A percentile compares a stretch with the other conserved stretches of the same genome.
Conservation (phyloP, 306 rosid genomes). For the Benincasa hispida region DNA sequence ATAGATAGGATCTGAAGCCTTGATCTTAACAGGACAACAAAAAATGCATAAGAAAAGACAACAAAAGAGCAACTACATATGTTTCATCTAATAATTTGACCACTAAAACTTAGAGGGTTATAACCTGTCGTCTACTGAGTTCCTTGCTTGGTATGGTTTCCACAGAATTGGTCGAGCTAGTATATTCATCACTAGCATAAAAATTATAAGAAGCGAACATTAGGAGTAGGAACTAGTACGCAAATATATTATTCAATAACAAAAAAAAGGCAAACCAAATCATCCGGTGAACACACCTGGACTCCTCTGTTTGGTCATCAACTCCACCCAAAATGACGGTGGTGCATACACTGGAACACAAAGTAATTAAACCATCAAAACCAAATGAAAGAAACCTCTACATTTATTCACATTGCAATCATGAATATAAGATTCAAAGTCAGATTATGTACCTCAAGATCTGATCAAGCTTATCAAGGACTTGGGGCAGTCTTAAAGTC, state of each 20-base stretch:
- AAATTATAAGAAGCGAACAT: neutral
- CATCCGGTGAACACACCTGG: slow-evolving; percentile 46
- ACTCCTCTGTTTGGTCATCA: slow-evolving; percentile 61
- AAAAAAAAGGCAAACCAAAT: neutral
- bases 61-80: slow-evolving; percentile 2
- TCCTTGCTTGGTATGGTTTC: slow-evolving; percentile 56
- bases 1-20: slow-evolving; percentile 73
- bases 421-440: slow-evolving; percentile 6
- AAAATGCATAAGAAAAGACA: slow-evolving; percentile 16
- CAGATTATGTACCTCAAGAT: slow-evolving; percentile 56
- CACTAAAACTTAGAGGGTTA: slow-evolving; percentile 10
- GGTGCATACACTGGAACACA: slow-evolving; percentile 66
- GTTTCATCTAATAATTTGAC: slow-evolving; percentile 9
- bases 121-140: slow-evolving; percentile 74
- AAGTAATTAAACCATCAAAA: slow-evolving; percentile 4
- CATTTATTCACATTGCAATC: slow-evolving; percentile 7
- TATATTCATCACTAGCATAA: slow-evolving; percentile 45
- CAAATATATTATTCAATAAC: neutral
- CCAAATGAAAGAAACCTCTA: slow-evolving; percentile 8
- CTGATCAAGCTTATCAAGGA: slow-evolving; percentile 87
- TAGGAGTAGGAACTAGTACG: neutral
- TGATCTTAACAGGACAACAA: slow-evolving; percentile 38
- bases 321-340: slow-evolving; percentile 67
- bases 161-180: slow-evolving; percentile 42
- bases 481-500: slow-evolving; percentile 83